Evolutionary conservation across 495 filamentous ascomycete species (phyloP), one percentile per base, ranked within the genome.

Genomic region (Parachaetomium inaequale): DNA sequence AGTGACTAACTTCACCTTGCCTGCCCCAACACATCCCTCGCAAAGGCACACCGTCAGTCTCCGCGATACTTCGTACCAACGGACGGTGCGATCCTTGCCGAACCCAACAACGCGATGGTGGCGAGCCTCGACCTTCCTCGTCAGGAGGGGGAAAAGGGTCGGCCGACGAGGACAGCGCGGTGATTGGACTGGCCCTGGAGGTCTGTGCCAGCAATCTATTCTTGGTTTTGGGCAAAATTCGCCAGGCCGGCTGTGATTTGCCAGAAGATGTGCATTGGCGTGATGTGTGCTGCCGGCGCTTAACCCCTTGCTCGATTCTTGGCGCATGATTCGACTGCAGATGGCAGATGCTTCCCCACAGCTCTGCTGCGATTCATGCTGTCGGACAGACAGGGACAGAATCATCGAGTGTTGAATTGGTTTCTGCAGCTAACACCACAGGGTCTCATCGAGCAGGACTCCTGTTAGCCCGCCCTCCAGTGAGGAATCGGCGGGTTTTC

Each of bases 231-330:
- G 67, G 60, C 55, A 63, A 62, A 65, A 64, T 52, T 61, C 56
- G 25, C 14, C 28, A 38, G 62, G 40, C 19, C 36, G 52, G 7
- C 38, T 5, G 2, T 68, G 58, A 74, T 72, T 74, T 63, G 71
- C 36, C 53, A 63, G 58, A 25, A 25, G 31, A 45, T 59, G 62
- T 65, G 62, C 51, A 63, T 61, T 52, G 60, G 59, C 55, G 67
- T 71, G 70, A 74, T 64, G 59, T 67, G 46, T 46, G 64, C 62
- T 71, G 66, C 66, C 59, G 73, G 73, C 73, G 73, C 73, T 75
- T 75, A 75, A 67, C 61, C 55, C 69, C 66, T 58, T 66, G 63
- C 55, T 60, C 49, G 46, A 58, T 65, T 40, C 23, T 50, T 40
- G 29, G 49, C 36, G 43, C 66, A 49, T 71, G 70, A 75, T 75